A percentile compares a stretch with the other conserved stretches of the same genome.
Conservation (phyloP, 2,329 filamentous ascomycete species). For the Pseudogymnoascus sp. region DNA sequence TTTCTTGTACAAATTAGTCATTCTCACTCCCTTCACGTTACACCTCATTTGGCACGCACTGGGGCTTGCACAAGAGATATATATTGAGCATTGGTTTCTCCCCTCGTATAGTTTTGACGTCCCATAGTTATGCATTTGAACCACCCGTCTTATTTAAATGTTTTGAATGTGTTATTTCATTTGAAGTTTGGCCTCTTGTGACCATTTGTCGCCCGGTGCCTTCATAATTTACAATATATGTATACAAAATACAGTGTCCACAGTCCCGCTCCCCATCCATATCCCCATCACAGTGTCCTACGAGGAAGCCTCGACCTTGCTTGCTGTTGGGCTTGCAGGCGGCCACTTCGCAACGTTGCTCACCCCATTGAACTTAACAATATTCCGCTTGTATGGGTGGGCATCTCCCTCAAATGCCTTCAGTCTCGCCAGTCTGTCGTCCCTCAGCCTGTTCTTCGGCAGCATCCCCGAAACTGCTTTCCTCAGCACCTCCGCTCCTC, state of each 20-base stretch:
- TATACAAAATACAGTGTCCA: slow-evolving; percentile 6
- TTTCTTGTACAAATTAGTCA: slow-evolving; percentile 1
- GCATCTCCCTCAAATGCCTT: slow-evolving; percentile 93
- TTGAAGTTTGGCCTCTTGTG: slow-evolving; percentile 1
- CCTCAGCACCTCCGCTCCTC: slow-evolving; percentile 81
- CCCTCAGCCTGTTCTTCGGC: slow-evolving; percentile 88
- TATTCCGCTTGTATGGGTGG: slow-evolving; percentile 86
- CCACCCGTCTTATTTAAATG: not conserved
- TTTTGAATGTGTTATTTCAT: slow-evolving; percentile 6
- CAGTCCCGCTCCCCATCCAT: not conserved
- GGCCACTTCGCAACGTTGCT: slow-evolving; percentile 22
- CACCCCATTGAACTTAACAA: slow-evolving; percentile 63
- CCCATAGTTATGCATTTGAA: not conserved
- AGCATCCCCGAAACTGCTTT: slow-evolving; percentile 95
- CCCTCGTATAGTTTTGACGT: not conserved
- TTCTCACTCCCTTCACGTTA: not conserved
- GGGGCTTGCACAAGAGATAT: not conserved
- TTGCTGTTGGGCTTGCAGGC: not conserved
- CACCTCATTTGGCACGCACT: not conserved
- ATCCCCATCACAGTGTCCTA: not conserved
- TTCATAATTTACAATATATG: slow-evolving; percentile 7
- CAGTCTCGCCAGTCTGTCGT: slow-evolving; percentile 76
- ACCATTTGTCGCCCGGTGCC: not conserved
- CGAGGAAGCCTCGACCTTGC: not conserved
- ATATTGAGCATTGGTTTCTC: not conserved